Base-by-base conservation (phyloP, 257 asterid genomes). In the Haberlea rhodopensis region DNA sequence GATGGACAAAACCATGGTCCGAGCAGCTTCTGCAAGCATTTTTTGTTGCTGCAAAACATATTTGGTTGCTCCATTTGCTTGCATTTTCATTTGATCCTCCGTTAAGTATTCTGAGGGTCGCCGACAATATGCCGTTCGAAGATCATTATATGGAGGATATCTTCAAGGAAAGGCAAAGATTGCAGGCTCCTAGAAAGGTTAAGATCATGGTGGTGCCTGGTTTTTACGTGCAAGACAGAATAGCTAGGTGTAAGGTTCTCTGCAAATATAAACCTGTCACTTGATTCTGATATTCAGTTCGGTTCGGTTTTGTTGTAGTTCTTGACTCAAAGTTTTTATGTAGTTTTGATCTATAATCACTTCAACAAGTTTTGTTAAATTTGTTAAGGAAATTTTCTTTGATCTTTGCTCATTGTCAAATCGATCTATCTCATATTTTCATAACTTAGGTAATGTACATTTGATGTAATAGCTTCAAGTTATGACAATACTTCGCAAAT, bases 161-260 rank as follows among this genome's bases (percentile, higher is more conserved):
- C 1, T 81, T 82, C 9, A 75, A 57, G 13, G 95, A 87, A 37
- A 78, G 75, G 76, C 87, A 84, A 56, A 83, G 76, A 67, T 58
- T 78, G 22, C 84, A 85, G 53, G 84, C 86, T 37, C 28, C 76
- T 8, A 71, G 89, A 69, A 61, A 73, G 76, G 95, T 89, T n/a
- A 87, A 92, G 86, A 69, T 87, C 6, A 85, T 89, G 98, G 97
- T 89, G 15, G 77, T 82, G 90, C 98, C 98, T 37, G 98, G 98
- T 0, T 91, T 91, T 74, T 86, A 84, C 79, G 94, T 91, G 79
- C 85, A 77, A 24, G 87, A 86, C 52, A 84, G 84, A 69, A 90
- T 86, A 57, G 81, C 88, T 51, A 84, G 80, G 75, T 91, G 96
- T 71, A 84, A 88, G 82, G 98, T 88, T 71, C 82, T 88, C 20